Base-by-base conservation (phyloP, 208 protist species). In the Herpetomonas samuelpessoai region DNA sequence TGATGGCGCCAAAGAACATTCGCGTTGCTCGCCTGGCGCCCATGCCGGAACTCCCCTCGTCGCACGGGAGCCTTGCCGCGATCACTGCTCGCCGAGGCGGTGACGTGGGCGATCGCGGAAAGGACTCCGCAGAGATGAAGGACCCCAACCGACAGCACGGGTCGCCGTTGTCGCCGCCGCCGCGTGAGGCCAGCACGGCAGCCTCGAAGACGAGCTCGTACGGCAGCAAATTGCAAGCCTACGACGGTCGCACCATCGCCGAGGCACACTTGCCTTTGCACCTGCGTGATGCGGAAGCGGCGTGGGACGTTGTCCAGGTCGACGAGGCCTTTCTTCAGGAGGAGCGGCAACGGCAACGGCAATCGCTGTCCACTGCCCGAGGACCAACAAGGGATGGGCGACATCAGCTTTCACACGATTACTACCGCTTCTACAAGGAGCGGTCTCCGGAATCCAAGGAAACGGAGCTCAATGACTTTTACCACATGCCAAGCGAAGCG, bases 1-100 rank as follows among this genome's bases (percentile, higher is more conserved):
- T 69, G 29, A 79, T 88, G 74, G 55, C 16, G 1, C 88, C 83
- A 10, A 84, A 74, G 56, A 58, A 49, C 4, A 57, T 90, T 21
- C 77, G 82, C 21, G 25, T 89, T 22, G n/a, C 71, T 12, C 59
- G 68, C 7, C 73, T 89, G n/a, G 77, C 77, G 24, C 44, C 57
- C 18, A 24, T 62, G 27, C 46, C 62, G 2, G 3, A 30, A 18
- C 55, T 80, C 39, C 68, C 80, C 39, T 58, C 57, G 38, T 24
- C 62, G 60, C 24, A 35, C 29, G 22, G 28, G 49, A n/a, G 35
- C 47, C 25, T 28, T 9, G 41, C 41, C 12, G 44, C 19, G 4
- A 10, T 35, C 27, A 62, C 0, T 9, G 35, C 25, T 39, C 48
- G n/a, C n/a, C n/a, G n/a, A n/a, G 12, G 50, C 6, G 51, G 22